Base-by-base conservation (phyloP, 2,329 filamentous ascomycete species). In the Neonectria neomacrospora region DNA sequence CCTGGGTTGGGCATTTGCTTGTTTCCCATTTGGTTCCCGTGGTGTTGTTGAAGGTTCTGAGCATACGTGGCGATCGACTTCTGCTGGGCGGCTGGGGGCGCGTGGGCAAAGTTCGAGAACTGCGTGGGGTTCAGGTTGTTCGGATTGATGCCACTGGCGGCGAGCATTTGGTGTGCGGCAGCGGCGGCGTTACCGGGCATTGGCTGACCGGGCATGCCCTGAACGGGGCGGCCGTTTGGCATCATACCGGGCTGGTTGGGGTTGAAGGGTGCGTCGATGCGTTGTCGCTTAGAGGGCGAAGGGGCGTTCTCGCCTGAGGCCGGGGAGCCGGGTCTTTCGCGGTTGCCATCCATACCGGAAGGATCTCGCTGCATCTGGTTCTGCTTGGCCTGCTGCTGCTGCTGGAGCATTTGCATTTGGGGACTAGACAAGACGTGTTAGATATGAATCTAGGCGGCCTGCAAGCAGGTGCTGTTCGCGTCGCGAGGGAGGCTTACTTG, bases 41-140 rank as follows among this genome's bases (percentile, higher is more conserved):
- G 91, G 79, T 95, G 91, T 80, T 94, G 89, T 80, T 91, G 89
- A 77, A 97, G 86, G 79, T 90, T 92, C 80, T 93, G 89, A 77
- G 92, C 89, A 85, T 97, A 97, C 78, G 92, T 90, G 79, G 93
- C 90, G 78, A 97, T 91, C 74, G 90, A 91, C 83, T 96, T 96
- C 76, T 90, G 86, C 83, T 95, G 92, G 67, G 88, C 85, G 68
- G 83, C 83, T 62, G 86, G 85, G 61, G 82, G 81, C 54, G 84
- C 81, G 68, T 81, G 82, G 74, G 83, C 81, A 71, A 88, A 86
- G 64, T 84, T 81, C 79, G 90, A 88, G 80, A 96, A 91, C 82
- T 96, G 91, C 75, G 91, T 87, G 76, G 86, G 85, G 75, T 88
- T 91, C 81, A 97, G 86, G 77, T 85, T 85, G 76, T 84, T 85